These are phyloP conservation scores for Glycine tomentella DNA, from an alignment of 306 rosid genomes.

Conservation along the genomic window DNA sequence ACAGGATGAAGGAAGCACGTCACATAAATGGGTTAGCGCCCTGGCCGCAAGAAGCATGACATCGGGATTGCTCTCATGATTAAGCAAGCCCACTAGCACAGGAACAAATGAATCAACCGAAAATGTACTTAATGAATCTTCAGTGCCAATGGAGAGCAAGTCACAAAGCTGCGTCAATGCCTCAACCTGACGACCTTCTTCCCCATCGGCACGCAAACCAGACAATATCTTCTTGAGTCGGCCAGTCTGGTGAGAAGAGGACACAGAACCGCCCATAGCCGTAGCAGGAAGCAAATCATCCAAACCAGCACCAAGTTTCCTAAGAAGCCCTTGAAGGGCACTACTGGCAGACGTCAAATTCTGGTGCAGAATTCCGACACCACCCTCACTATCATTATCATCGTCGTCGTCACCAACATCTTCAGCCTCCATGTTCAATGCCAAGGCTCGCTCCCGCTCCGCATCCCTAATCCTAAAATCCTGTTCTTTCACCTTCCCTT, in stretches of 20 bases:
- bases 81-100: slow-evolving; percentile 85
- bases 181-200: slow-evolving; percentile 90
- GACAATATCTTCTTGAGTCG: slow-evolving; percentile 80
- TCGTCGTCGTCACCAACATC: slow-evolving; percentile 57
- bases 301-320: slow-evolving; percentile 90
- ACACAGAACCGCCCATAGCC: slow-evolving; percentile 64
- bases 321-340: slow-evolving; percentile 85
- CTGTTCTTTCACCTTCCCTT: slow-evolving; percentile 81
- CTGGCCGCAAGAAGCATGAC: slow-evolving; percentile 95
- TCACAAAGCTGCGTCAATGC: slow-evolving; percentile 91
- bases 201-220: slow-evolving; percentile 89
- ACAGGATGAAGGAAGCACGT: slow-evolving; percentile 88
- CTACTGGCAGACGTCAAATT: slow-evolving; percentile 91
- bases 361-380: slow-evolving; percentile 70
- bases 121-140: slow-evolving; percentile 82
- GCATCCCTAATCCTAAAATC: slow-evolving; percentile 70
- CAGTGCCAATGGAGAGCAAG: slow-evolving; percentile 89
- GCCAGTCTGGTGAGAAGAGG: slow-evolving; percentile 84
- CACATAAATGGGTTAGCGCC: slow-evolving; percentile 91
- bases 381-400: slow-evolving; percentile 85
- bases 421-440: slow-evolving; percentile 64
- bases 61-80: slow-evolving; percentile 92
- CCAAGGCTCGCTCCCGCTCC: slow-evolving; percentile 68
- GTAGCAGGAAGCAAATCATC: slow-evolving; percentile 84
- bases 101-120: slow-evolving; percentile 92